A percentile compares a stretch with the other conserved stretches of the same genome.
These are phyloP conservation scores for Lentinula aciculospora DNA, from an alignment of 768 basidiomycete species.

Conservation along the genomic window DNA sequence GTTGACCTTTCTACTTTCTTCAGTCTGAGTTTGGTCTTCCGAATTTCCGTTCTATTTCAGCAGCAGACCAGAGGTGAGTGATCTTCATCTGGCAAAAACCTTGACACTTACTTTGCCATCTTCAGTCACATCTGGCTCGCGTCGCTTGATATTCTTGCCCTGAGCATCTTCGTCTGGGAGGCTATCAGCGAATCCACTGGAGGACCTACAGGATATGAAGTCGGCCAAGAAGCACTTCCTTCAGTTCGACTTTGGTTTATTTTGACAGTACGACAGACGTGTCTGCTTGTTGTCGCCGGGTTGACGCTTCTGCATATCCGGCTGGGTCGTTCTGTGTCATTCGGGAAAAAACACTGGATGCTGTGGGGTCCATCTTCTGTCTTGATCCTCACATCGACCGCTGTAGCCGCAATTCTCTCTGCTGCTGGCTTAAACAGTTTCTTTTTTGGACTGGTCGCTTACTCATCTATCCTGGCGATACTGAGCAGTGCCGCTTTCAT, in stretches of 20 bases:
- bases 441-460: conserved; percentile 57
- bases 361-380: conserved; percentile 62
- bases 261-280: conserved; percentile 61
- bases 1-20: conserved; percentile 16
- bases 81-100: neutral
- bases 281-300: conserved; percentile 53
- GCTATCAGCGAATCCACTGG: conserved; percentile 45
- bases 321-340: conserved; percentile 62
- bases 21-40: conserved; percentile 76
- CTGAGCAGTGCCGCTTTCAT: conserved; percentile 49
- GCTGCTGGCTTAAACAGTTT: conserved; percentile 46
- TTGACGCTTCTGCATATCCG: conserved; percentile 68
- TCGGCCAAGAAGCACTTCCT: conserved; percentile 44
- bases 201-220: conserved; percentile 35
- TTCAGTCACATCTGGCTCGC: conserved; percentile 64
- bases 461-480: conserved; percentile 45
- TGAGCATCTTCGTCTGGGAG: conserved; percentile 65
- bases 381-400: conserved; percentile 50
- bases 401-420: conserved; percentile 52
- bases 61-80: conserved; percentile 51
- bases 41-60: conserved; percentile 59
- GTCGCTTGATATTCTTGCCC: conserved; percentile 55
- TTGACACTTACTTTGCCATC: neutral
- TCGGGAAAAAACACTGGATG: conserved; percentile 69
- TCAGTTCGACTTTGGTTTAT: conserved; percentile 65